A percentile compares a stretch with the other conserved stretches of the same genome.
Conservation (phyloP, 768 basidiomycete genomes). For the Trametes elegans region DNA sequence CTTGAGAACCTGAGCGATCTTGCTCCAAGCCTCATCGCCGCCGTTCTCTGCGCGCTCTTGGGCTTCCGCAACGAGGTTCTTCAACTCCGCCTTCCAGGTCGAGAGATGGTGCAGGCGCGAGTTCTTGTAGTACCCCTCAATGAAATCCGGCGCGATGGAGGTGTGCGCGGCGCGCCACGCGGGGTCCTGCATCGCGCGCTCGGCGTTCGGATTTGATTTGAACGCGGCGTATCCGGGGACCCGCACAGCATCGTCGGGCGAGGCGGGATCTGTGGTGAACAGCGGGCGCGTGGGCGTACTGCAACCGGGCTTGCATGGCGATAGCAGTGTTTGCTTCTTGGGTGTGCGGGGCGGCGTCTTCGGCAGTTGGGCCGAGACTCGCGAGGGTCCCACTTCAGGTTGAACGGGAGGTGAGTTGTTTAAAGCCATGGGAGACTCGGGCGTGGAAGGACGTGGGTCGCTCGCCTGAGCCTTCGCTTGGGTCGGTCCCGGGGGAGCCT, state of each 20-base stretch:
- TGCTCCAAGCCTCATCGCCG: conserved; percentile 7
- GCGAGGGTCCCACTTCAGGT: conserved; percentile 2
- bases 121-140: conserved; percentile 69
- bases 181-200: conserved; percentile 77
- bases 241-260: conserved; percentile 41
- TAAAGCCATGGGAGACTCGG: background rate
- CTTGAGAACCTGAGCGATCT: background rate
- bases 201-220: conserved; percentile 67
- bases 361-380: background rate
- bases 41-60: conserved; percentile 64
- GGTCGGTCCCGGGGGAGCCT: background rate
- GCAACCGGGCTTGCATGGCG: background rate
- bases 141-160: conserved; percentile 80
- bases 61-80: conserved; percentile 73
- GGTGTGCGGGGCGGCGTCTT: conserved; percentile 20
- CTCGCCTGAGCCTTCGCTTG: background rate
- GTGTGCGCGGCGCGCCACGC: conserved; percentile 90
- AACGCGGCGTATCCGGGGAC: conserved; percentile 67
- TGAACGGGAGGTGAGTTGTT: background rate
- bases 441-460: background rate
- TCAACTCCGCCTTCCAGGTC: conserved; percentile 90
- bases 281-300: conserved; percentile 26
- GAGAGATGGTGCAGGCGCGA: conserved; percentile 91
- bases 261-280: conserved; percentile 42
- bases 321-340: conserved; percentile 11